Evolutionary conservation across 495 filamentous ascomycete genomes (phyloP).

Genomic region (Neurospora sp.): DNA sequence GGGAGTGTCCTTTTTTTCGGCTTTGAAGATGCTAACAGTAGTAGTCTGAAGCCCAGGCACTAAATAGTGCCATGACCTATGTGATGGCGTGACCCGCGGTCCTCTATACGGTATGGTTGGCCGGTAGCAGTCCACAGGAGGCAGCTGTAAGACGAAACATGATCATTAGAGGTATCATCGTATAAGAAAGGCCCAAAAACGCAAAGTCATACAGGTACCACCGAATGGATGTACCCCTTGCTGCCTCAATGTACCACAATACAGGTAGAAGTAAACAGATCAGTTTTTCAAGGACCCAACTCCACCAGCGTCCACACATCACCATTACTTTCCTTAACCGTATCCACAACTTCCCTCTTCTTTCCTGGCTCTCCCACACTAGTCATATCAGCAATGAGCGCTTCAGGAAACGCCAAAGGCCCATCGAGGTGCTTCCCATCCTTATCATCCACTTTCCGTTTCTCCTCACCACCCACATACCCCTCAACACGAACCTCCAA

Average conservation of each 20-base stretch:
- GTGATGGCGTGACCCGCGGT: background rate
- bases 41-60: no score
- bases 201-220: background rate
- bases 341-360: background rate
- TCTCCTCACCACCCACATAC: slow-evolving; percentile 8
- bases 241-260: background rate
- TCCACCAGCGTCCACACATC: background rate
- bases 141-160: background rate
- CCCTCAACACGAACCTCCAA: slow-evolving; percentile 8
- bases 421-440: background rate
- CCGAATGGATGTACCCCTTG: background rate
- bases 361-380: background rate
- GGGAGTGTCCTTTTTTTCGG: no score
- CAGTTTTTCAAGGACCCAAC: background rate
- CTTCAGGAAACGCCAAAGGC: background rate
- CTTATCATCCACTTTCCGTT: background rate
- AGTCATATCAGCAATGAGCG: background rate
- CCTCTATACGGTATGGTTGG: background rate
- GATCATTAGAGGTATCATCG: background rate
- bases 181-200: background rate
- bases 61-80: background rate
- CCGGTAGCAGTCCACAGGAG: background rate
- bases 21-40: no score
- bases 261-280: background rate
- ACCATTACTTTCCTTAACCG: background rate